Evolutionary conservation across 331 rosid species (phyloP).

Genomic region (Arachis monticola): DNA sequence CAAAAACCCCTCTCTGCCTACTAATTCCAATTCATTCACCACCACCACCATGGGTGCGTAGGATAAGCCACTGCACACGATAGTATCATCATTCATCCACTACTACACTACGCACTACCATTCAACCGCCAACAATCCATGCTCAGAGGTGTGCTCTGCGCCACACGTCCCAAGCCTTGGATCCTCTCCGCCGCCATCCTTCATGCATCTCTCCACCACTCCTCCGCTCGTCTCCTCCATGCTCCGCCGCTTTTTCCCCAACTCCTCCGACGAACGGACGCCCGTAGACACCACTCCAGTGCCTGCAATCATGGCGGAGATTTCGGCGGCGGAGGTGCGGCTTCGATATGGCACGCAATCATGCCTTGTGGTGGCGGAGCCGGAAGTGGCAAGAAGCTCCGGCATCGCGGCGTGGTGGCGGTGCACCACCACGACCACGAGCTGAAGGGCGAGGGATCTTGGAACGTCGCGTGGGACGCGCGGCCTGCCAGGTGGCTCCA

Average conservation of each 20-base stretch:
- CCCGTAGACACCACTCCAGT: slow-evolving; percentile 64
- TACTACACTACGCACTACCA: slow-evolving; percentile 1
- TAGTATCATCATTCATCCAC: slow-evolving; percentile 21
- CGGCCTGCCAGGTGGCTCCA: slow-evolving; percentile 98
- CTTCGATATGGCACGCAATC: slow-evolving; percentile 88
- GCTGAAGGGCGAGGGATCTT: slow-evolving; percentile 86
- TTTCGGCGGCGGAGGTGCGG: slow-evolving; percentile 52
- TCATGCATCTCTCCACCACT: slow-evolving; percentile 54
- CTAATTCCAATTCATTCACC: not conserved
- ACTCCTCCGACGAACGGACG: not conserved
- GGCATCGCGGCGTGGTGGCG: slow-evolving; percentile 41
- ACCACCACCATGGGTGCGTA: slow-evolving; percentile 46
- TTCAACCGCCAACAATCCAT: slow-evolving; percentile 34
- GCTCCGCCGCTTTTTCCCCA: not conserved
- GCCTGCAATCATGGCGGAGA: slow-evolving; percentile 54
- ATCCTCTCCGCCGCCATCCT: slow-evolving; percentile 48
- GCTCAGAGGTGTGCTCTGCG: slow-evolving; percentile 78
- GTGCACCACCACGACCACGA: slow-evolving; percentile 53
- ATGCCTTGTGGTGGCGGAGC: slow-evolving; percentile 53
- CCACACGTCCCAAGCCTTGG: slow-evolving; percentile 79
- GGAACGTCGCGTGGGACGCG: slow-evolving; percentile 92
- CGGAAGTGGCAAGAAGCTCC: slow-evolving; percentile 25
- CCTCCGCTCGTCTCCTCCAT: slow-evolving; percentile 39
- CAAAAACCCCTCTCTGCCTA: not conserved
- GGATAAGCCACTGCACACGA: slow-evolving; percentile 36